Evolutionary conservation across 2,329 filamentous ascomycete genomes (phyloP), one percentile per base, ranked within the genome.

Genomic region (Fusarium luffae): DNA sequence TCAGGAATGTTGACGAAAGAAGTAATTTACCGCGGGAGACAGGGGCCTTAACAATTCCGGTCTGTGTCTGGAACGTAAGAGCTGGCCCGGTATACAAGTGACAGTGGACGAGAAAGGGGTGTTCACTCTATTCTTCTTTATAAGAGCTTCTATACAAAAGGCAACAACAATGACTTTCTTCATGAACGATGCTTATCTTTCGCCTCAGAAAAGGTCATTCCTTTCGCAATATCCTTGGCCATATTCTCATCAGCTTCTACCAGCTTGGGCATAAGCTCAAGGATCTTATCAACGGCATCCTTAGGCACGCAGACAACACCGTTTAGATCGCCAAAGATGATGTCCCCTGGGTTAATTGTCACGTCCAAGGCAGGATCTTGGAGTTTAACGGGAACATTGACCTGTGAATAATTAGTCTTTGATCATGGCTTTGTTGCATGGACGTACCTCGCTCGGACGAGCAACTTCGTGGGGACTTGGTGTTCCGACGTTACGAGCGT

Each of bases 171-270:
- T 37, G 32, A 10, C 9, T 2, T 3, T 37, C 13, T 37, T n/a
- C 5, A 5, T 6, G 16, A n/a, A 11, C 52, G 52, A 8, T 60
- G 25, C 2, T 58, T 27, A 10, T 27, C 7, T 1, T 34, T 60
- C 0, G 57, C 57, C 6, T 9, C 57, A 0, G 41, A 6, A 6
- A 60, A 60, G 0, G 42, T 60, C 18, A 47, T 58, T 2, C 52
- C 57, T 2, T 60, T 25, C 3, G 57, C 27, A 6, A 60, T 60
- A 18, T 60, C 57, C 1, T 21, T 18, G 1, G 42, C 52, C 52
- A 60, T 59, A 10, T 69, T 71, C 11, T 73, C 60, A 30, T 72
- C 64, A 2, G 64, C 74, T 2, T 57, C 44, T 4, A 57, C 61
- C 9, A 50, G 32, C 3, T 6, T 18, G 2, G 63, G 66, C 3